Percentiles rank a stretch among this genome's conserved stretches.
Conservation (phyloP, 805 yeast species). For the Wickerhamiella alocasiicola region DNA sequence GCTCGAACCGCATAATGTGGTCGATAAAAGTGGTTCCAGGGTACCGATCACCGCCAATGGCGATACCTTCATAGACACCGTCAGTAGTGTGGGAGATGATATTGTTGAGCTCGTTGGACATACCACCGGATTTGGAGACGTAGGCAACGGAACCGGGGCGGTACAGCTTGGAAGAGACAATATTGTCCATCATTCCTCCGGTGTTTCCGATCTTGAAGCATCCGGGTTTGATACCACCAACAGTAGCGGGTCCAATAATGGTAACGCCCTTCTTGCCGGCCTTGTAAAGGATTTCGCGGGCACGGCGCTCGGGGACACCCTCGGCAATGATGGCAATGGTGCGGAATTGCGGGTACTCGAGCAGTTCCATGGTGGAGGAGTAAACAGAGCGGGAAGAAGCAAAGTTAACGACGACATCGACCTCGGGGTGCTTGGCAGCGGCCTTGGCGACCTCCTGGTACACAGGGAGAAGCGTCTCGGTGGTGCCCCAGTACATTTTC, state of each 20-base stretch:
- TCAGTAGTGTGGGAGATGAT: slow-evolving; percentile 34
- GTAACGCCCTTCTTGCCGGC: slow-evolving; percentile 35
- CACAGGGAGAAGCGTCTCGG: slow-evolving; percentile 35
- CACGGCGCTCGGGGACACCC: slow-evolving; percentile 39
- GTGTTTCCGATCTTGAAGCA: slow-evolving; percentile 39
- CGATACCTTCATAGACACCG: slow-evolving; percentile 45
- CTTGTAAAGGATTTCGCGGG: slow-evolving; percentile 34
- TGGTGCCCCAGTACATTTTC: slow-evolving; percentile 39
- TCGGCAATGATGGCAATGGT: slow-evolving; percentile 38
- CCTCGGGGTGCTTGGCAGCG: slow-evolving; percentile 34
- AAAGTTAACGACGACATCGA: slow-evolving; percentile 37
- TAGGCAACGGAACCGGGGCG: slow-evolving; percentile 38
- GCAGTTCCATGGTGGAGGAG: slow-evolving; percentile 36
- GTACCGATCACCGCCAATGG: slow-evolving; percentile 65
- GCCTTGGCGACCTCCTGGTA: slow-evolving; percentile 34
- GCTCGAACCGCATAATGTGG: slow-evolving; percentile 51
- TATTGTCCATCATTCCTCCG: slow-evolving; percentile 41
- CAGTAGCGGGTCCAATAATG: slow-evolving; percentile 38
- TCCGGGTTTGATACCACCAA: slow-evolving; percentile 39
- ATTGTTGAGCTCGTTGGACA: slow-evolving; percentile 38
- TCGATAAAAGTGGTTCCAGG: slow-evolving; percentile 62
- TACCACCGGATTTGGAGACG: slow-evolving; percentile 38
- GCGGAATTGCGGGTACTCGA: slow-evolving; percentile 35
- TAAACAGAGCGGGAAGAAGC: slow-evolving; percentile 37
- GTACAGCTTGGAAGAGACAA: slow-evolving; percentile 36